Evolutionary conservation across 352 stramenopile genomes (phyloP), one percentile per base, ranked within the genome.

Genomic region (Pythium brassicae): DNA sequence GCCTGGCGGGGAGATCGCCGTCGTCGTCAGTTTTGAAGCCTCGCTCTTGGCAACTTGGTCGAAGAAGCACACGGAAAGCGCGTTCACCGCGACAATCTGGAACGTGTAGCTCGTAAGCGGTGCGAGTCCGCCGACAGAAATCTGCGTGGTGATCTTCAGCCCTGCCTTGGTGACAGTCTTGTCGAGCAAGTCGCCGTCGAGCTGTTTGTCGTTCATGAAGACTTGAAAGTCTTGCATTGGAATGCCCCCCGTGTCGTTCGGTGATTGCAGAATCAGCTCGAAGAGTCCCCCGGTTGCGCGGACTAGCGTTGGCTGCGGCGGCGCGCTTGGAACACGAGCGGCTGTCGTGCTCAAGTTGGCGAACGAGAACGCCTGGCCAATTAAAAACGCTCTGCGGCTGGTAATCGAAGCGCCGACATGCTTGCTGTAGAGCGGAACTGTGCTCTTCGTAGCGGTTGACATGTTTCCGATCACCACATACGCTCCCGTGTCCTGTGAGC

Each of bases 161-260:
- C 52, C 52, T 6, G 4, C 22, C 1, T 6, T 55, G 9, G n/a
- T n/a, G 9, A 46, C 20, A 0, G 22, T 4, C 25, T 47, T 49
- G 50, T 29, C 25, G 1, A 69, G 23, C 1, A 35, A 17, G 35
- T 53, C 51, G 20, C 53, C 23, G 6, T 66, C 46, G n/a, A 72
- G 50, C 17, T 61, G 32, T 8, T 57, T 15, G 17, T 66, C 72
- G 32, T 86, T 69, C 49, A 72, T 56, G 15, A 64, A 67, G 1
- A 88, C 61, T 3, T 55, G 62, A 52, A 82, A 90, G 17, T 63
- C 59, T 10, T 61, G 58, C 17, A 90, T 75, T 0, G 63, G 64
- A 6, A 86, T 59, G 0, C 79, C 79, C n/a, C 79, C 74, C 2
- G 74, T 84, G 47, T 84, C 74, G 23, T 67, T 34, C 8, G 71